Base-by-base conservation (phyloP, 345 rosid genomes). In the Camelina hispida region DNA sequence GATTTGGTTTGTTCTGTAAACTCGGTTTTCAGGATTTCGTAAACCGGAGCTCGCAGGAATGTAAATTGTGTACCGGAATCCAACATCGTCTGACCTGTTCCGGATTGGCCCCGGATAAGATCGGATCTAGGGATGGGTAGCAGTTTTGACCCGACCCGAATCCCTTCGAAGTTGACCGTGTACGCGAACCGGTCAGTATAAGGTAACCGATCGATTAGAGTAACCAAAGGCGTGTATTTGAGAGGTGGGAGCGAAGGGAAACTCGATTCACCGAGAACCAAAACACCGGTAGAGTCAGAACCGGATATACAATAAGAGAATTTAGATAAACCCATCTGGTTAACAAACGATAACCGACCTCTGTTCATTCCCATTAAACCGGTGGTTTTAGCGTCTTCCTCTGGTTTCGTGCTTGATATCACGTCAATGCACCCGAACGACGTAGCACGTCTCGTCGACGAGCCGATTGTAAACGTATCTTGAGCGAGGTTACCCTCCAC, bases 261-360 rank as follows among this genome's bases (percentile, higher is more conserved):
- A 23, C 71, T 77, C 1, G 85, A 72, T 9, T 81, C 81, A 1
- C 96, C 96, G 17, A 87, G 81, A 46, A 90, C 80, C 46, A 90
- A 69, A 57, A 88, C 73, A 11, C 93, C 96, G 37, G 88, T 69
- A 18, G 92, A 86, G 71, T 84, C 86, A 15, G 57, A 32, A 54
- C 88, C 88, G 81, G 93, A 90, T 71, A 90, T 87, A 81, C 93
- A 90, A 22, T 86, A 87, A 14, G 93, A 90, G 72, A 90, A 90
- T 79, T 90, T 90, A 6, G 84, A 69, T 22, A 83, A 79, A 37
- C 85, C 84, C 93, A 86, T 80, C 59, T 90, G 93, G 60, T 76
- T 84, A 32, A 85, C 79, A 13, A 90, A 86, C 5, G 93, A 87
- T 71, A 90, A 79, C 5, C 89, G 85, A n/a, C 93, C 96, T 1